Base-by-base conservation (phyloP, 225 moss, liverwort and hornwort species). In the Polytrichum formosum region DNA sequence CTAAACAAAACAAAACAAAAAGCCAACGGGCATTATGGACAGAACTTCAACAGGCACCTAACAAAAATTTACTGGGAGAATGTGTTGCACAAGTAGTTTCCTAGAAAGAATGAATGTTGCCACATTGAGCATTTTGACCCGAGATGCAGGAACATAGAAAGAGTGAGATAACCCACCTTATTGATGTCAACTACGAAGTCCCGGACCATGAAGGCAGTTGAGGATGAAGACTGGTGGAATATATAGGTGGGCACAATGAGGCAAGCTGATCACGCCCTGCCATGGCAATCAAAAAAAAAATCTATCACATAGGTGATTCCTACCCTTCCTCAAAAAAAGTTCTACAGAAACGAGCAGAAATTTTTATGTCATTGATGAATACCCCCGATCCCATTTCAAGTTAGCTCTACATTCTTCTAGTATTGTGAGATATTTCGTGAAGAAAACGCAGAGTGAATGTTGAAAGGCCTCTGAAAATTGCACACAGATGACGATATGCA, bases 121-220 rank as follows among this genome's bases (percentile, higher is more conserved):
- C 13, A 46, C 46, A 13, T 46, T 46, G 16, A 16, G 46, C 46
- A 46, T 46, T 46, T 46, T 3, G 4, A 46, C 26, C 62, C 3
- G 27, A 28, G 62, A 23, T 20, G 23, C 62, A 9, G 23, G 17
- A 26, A 63, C 22, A 26, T 3, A 1, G 8, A 13, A 22, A 63
- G 26, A 63, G 4, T 9, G 26, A 63, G 59, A 63, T 17, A 16
- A 22, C 62, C 26, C 27, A 63, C 62, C 62, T 63, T 28, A 26
- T 63, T 23, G 26, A 63, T 63, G 27, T 63, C 62, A 26, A 63
- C 26, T 26, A 63, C 62, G 5, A 63, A 22, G 62, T 63, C 62
- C 5, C 62, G 62, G 26, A 63, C 26, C 62, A 23, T 63, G 62
- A 63, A 63, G 21, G 62, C 16, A 26, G 26, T 59, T 23, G 6